Base-by-base conservation (phyloP, 257 asterid species). In the Petunia axillaris region DNA sequence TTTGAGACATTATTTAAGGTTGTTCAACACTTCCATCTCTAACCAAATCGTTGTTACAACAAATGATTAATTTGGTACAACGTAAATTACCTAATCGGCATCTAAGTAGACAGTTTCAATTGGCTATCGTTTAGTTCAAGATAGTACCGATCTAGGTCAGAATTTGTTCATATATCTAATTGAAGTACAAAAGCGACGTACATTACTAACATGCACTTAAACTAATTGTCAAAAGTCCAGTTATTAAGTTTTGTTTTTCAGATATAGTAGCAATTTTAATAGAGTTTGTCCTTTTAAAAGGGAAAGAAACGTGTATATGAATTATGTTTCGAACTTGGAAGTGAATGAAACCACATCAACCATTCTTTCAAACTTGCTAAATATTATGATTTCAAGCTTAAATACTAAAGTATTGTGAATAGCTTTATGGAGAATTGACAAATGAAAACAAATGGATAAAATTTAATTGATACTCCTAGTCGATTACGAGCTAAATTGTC, bases 21-120 rank as follows among this genome's bases (percentile, higher is more conserved):
- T 8, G 63, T 57, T 57, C 35, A 57, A n/a, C 36, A n/a, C 16
- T 70, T 50, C 36, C 62, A 50, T 73, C 55, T 50, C 62, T 36
- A 73, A 35, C 35, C 78, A 50, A 50, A 48, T 8, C 36, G 52
- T 81, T n/a, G 68, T 75, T 64, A 44, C 65, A 7, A n/a, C 7
- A 46, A 46, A 81, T 52, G 63, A 48, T 46, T 57, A 39, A 74
- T 71, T 62, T 74, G 64, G 79, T 81, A 66, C 40, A 5, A 74
- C 79, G 48, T 58, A 37, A 60, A 3, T 38, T 50, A 73, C 62
- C 78, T 5, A 43, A 60, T 57, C 8, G n/a, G 2, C 55, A 15
- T 62, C 67, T 15, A 73, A 35, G 37, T n/a, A 60, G 80, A 62
- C 36, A 46, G 8, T 74, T 38, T 80, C 43, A 80, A 1, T 37